Percentiles rank a stretch among this genome's conserved stretches.
Conservation (phyloP, 2,329 filamentous ascomycete genomes). For the Aphanoascus verrucosus region DNA sequence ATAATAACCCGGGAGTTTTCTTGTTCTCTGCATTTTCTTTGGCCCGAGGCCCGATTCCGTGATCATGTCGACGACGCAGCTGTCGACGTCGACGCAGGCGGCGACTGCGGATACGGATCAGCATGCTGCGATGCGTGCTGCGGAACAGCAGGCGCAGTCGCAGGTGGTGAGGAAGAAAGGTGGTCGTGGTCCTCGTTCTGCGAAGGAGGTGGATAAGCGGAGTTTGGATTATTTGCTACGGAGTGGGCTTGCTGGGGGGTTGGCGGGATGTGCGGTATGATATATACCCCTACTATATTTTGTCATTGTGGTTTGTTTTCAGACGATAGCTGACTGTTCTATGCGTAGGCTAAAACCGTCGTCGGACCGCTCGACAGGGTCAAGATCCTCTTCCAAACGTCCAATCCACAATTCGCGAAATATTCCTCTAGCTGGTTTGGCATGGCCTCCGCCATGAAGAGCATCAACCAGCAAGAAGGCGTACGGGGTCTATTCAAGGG, state of each 20-base stretch:
- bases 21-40: neutral
- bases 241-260: slow-evolving; percentile 73
- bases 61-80: neutral
- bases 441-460: slow-evolving; percentile 66
- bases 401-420: slow-evolving; percentile 85
- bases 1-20: too few relatives aligned
- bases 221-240: slow-evolving; percentile 75
- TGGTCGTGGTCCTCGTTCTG: neutral
- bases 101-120: slow-evolving; percentile 2
- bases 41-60: slow-evolving; percentile 13
- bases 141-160: neutral
- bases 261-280: slow-evolving; percentile 84
- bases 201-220: slow-evolving; percentile 48
- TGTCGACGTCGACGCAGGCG: neutral
- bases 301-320: neutral
- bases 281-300: neutral
- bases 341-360: slow-evolving; percentile 71
- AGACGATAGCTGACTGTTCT: slow-evolving; percentile 11
- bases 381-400: slow-evolving; percentile 96
- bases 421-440: slow-evolving; percentile 85
- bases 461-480: slow-evolving; percentile 71
- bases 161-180: slow-evolving; percentile 1
- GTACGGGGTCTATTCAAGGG: slow-evolving; percentile 72
- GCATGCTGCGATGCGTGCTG: neutral
- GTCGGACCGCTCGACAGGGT: slow-evolving; percentile 94